Conservation (phyloP, 768 basidiomycete genomes). For the Boletus rubropictus region DNA sequence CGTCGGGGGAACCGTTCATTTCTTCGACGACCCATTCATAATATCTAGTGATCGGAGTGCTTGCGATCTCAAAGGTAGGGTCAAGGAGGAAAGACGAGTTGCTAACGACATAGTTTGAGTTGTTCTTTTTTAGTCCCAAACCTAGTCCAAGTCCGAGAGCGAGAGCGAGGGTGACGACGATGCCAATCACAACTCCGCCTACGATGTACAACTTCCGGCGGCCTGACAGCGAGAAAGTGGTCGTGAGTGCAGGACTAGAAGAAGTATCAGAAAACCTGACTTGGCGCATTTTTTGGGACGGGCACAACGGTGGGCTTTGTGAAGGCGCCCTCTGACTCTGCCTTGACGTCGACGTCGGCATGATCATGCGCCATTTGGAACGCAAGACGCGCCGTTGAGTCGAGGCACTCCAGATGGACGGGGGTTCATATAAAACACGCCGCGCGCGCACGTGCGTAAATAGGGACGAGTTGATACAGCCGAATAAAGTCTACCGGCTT, state of each 20-base stretch:
- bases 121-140: conserved; percentile 22
- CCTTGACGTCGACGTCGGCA: neutral
- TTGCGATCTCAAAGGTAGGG: conserved; percentile 22
- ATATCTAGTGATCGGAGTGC: conserved; percentile 35
- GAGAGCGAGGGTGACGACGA: conserved; percentile 18
- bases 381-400: neutral
- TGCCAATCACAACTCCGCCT: conserved; percentile 7
- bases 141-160: conserved; percentile 28
- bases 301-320: neutral
- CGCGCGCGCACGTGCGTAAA: conserved; percentile 14
- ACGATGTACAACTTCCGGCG: conserved; percentile 18
- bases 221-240: conserved; percentile 8
- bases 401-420: neutral
- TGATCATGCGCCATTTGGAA: conserved; percentile 13
- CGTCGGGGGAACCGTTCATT: conserved; percentile 38
- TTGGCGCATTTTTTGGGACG: neutral
- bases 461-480: no score
- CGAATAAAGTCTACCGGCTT: no score
- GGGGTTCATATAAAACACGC: neutral
- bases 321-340: conserved; percentile 2
- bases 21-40: conserved; percentile 40
- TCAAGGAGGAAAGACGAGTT: conserved; percentile 30
- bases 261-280: conserved; percentile 5
- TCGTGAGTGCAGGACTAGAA: neutral
- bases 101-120: conserved; percentile 13